Base-by-base conservation (phyloP, 2,329 filamentous ascomycete genomes). In the Fusarium hainanense region DNA sequence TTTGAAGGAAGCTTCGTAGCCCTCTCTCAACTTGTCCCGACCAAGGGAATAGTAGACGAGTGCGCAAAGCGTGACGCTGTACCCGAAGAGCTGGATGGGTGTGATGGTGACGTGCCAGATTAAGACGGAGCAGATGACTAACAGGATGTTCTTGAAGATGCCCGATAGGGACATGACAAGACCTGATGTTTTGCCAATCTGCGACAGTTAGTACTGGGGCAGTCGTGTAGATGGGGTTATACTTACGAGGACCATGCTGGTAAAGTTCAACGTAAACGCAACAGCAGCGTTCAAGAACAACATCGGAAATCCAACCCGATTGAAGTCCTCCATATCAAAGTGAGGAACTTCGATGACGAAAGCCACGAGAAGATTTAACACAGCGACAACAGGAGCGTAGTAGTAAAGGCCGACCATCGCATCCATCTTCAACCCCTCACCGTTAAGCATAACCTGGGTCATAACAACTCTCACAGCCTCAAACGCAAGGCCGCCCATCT, bases 381-480 rank as follows among this genome's bases (percentile, higher is more conserved):
- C 9, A 7, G 62, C 58, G 10, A 62, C 60, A 6, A 65, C 41
- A 6, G 68, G 68, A 0, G 66, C 66, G 8, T 63, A 68, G 6
- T 70, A 70, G 18, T 70, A 70, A 0, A 70, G 59, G 1, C 68
- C 60, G 16, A 70, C 66, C 48, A 70, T 54, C 2, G 68, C 58
- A 8, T 70, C 55, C 68, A 70, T 70, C 27, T 64, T 52, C 46
- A 70, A 48, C 0, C 68, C 63, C 18, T 69, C 68, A 2, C 63
- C 56, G 9, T 58, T 63, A 6, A 70, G 52, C 63, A 70, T 69
- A 14, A 70, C 27, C 46, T 70, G 68, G 1, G 68, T 58, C 66
- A 69, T 54, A 1, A 70, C 68, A 4, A 69, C 58, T 10, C 68
- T 49, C 0, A 66, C 55, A 9, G 62, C 68, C 30, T 70, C 68